A percentile compares a stretch with the other conserved stretches of the same genome.
phyloP scores from a whole-genome alignment of 192 early-diverging fungal genomes.

The Umbelopsis ramanniana region DNA sequence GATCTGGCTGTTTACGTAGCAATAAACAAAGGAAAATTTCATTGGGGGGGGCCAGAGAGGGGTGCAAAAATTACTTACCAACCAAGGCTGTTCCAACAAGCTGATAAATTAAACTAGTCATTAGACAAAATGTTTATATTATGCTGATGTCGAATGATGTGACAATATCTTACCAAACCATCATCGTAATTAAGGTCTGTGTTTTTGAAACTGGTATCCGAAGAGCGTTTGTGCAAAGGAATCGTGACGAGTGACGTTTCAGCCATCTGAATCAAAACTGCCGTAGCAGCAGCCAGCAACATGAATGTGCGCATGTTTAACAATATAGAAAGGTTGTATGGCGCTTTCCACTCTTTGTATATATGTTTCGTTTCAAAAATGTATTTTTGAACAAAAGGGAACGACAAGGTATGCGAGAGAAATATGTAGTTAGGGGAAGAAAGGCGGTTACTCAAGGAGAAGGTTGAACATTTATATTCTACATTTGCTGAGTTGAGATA shows the following conservation, averaged over 20 bases:
- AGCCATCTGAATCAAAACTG: neutral
- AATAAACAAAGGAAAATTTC: neutral
- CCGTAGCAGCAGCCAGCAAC: neutral
- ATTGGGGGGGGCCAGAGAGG: neutral
- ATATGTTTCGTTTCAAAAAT: neutral
- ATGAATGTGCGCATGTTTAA: conserved; percentile 4
- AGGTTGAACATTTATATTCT: neutral
- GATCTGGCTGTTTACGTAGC: neutral
- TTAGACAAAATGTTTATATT: neutral
- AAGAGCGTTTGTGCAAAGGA: conserved; percentile 24
- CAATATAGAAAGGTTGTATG: neutral
- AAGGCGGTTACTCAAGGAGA: neutral
- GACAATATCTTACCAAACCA: conserved; percentile 31
- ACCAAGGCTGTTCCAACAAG: conserved; percentile 12
- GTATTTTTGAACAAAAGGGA: conserved; percentile 2
- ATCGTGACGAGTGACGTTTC: conserved; percentile 12
- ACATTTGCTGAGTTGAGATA: conserved; percentile 3
- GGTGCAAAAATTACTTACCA: neutral
- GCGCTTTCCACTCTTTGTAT: neutral
- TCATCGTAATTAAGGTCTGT: conserved; percentile 32
- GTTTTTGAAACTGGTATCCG: conserved; percentile 24
- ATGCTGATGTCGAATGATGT: neutral
- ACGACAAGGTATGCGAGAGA: conserved; percentile 20
- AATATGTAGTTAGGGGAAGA: conserved; percentile 18
- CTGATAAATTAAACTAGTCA: neutral